Conservation (phyloP, 345 rosid genomes). For the Acer campestre region DNA sequence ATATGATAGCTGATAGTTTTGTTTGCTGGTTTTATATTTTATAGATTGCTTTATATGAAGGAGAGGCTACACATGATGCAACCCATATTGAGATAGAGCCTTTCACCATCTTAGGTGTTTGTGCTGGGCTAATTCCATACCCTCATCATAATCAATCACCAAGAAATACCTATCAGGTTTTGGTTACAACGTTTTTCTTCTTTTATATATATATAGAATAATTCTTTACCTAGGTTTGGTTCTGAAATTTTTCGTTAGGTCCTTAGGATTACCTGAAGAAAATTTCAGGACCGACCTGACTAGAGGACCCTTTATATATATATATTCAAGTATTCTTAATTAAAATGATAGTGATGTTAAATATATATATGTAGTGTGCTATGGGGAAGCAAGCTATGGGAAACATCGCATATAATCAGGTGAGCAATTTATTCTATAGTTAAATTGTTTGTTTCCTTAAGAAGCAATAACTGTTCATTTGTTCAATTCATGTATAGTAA, state of each 20-base stretch:
- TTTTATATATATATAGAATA: neutral
- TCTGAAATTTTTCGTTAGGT: too few relatives aligned
- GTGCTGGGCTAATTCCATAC: slow-evolving; percentile 92
- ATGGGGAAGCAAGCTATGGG: slow-evolving; percentile 99
- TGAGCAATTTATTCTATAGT: slow-evolving; percentile 30
- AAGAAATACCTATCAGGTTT: slow-evolving; percentile 97
- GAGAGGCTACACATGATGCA: slow-evolving; percentile 64
- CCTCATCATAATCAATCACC: slow-evolving; percentile 99
- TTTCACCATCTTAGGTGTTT: slow-evolving; percentile 92
- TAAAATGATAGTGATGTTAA: neutral
- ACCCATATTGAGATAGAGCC: slow-evolving; percentile 98
- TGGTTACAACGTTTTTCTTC: slow-evolving; percentile 8
- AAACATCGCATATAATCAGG: slow-evolving; percentile 94
- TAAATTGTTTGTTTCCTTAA: slow-evolving; percentile 12
- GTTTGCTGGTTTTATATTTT: slow-evolving; percentile 21
- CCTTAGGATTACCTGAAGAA: too few relatives aligned
- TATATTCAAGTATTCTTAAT: neutral
- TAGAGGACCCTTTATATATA: too few relatives aligned
- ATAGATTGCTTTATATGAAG: slow-evolving; percentile 91
- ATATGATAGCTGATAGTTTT: slow-evolving; percentile 13
- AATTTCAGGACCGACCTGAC: too few relatives aligned
- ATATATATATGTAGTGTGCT: slow-evolving; percentile 63
- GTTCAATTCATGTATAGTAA: neutral
- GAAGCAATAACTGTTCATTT: neutral
- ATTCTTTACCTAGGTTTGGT: too few relatives aligned